phyloP scores from a whole-genome alignment of 768 basidiomycete genomes.

The Steccherinum ochraceum region DNA sequence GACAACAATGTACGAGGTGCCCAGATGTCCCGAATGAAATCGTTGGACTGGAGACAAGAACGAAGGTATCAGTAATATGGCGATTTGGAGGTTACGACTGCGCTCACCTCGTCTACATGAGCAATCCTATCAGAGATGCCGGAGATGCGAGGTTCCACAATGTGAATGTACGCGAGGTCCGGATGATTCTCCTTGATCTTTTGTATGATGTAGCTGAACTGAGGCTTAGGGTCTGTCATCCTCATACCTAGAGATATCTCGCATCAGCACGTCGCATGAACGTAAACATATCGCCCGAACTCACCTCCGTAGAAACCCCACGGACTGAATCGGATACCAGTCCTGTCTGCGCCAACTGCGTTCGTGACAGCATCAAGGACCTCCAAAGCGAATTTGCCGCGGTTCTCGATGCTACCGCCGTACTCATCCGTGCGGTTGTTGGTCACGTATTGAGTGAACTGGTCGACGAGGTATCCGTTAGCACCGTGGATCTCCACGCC shows the following conservation, averaged over 20 bases:
- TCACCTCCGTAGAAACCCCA: constrained; percentile 28
- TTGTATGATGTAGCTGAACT: constrained; percentile 44
- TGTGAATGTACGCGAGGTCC: constrained; percentile 33
- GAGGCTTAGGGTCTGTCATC: constrained; percentile 48
- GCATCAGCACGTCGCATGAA: not conserved
- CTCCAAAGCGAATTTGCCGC: constrained; percentile 38
- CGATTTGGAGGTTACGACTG: not conserved
- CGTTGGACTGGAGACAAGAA: constrained; percentile 9
- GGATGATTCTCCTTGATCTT: constrained; percentile 34
- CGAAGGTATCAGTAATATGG: not conserved
- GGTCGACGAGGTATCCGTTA: constrained; percentile 31
- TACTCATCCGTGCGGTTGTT: constrained; percentile 43
- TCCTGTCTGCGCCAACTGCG: constrained; percentile 35
- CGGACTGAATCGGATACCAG: constrained; percentile 32
- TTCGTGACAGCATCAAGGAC: constrained; percentile 32
- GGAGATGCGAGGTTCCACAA: constrained; percentile 22
- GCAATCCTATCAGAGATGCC: not conserved
- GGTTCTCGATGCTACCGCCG: constrained; percentile 44
- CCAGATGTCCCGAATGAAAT: constrained; percentile 21
- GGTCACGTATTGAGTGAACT: constrained; percentile 30
- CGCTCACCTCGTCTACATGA: constrained; percentile 11
- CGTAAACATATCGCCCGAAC: not conserved
- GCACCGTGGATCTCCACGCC: constrained; percentile 35
- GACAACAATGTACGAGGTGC: constrained; percentile 12
- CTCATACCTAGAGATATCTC: constrained; percentile 31